These are phyloP conservation scores for Kwoniella dejecticola DNA, from an alignment of 768 basidiomycete genomes.

Conservation along the genomic window DNA sequence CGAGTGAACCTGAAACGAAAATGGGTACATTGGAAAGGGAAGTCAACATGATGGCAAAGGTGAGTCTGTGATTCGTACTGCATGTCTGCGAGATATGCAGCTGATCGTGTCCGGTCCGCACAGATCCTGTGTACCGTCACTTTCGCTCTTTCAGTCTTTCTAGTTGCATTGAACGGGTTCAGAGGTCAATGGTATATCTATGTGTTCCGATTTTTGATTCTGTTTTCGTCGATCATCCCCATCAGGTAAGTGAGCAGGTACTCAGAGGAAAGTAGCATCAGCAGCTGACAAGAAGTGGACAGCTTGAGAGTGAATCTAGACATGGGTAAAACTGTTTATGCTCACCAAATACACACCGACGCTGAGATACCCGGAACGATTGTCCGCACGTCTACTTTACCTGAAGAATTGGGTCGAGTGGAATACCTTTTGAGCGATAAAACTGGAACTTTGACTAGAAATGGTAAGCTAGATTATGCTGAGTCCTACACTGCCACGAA, in stretches of 20 bases:
- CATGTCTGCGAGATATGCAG: not conserved
- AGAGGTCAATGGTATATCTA: constrained; percentile 94
- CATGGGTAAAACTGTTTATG: constrained; percentile 99
- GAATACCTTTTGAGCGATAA: constrained; percentile 97
- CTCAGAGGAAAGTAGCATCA: no score
- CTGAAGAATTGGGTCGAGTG: constrained; percentile 92
- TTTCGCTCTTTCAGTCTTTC: constrained; percentile 82
- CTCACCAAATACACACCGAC: constrained; percentile 92
- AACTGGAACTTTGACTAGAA: constrained; percentile 96
- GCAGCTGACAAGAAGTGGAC: no score
- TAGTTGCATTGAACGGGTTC: constrained; percentile 96
- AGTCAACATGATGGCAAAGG: constrained; percentile 94
- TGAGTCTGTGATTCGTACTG: constrained; percentile 48
- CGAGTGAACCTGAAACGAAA: constrained; percentile 93
- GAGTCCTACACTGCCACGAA: not conserved
- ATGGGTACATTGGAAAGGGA: constrained; percentile 88
- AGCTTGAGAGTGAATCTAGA: constrained; percentile 98
- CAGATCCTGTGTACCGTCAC: constrained; percentile 94
- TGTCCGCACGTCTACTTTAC: constrained; percentile 94
- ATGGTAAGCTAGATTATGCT: constrained; percentile 63
- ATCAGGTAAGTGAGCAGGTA: constrained; percentile 73
- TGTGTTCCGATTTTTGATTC: constrained; percentile 91
- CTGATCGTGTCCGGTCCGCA: not conserved
- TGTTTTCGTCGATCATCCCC: constrained; percentile 98
- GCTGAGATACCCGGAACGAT: constrained; percentile 90